These are phyloP conservation scores for Aspergillus steynii DNA, from an alignment of 495 filamentous ascomycete genomes.

Conservation along the genomic window DNA sequence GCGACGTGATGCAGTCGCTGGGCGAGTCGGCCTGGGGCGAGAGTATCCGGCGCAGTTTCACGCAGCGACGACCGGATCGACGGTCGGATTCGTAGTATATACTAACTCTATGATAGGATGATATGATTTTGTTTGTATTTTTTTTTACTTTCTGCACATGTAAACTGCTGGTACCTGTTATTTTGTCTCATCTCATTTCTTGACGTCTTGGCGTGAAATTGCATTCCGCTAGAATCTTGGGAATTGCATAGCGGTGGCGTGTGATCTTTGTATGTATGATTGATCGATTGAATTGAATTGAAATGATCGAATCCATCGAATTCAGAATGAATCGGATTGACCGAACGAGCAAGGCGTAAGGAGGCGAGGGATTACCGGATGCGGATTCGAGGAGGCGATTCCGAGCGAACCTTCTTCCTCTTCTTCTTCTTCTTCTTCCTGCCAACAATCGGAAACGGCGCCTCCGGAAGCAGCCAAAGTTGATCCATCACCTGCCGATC, in stretches of 20 bases:
- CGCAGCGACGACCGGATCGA: conserved; percentile 55
- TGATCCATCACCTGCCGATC: background rate
- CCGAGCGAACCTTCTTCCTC: background rate
- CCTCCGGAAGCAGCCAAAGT: background rate
- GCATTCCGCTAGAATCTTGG: conserved; percentile 7
- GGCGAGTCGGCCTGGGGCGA: conserved; percentile 89
- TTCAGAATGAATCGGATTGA: background rate
- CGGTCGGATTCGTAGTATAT: conserved; percentile 9
- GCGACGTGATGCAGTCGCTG: conserved; percentile 77
- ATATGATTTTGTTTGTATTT: conserved; percentile 6
- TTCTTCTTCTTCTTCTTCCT: background rate
- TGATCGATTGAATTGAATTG: background rate
- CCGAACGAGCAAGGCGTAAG: background rate
- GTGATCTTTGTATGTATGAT: background rate
- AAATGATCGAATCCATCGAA: no score
- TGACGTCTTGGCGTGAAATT: background rate
- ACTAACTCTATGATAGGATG: conserved; percentile 11
- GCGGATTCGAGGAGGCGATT: background rate
- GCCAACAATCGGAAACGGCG: conserved; percentile 1
- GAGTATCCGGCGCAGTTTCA: conserved; percentile 87
- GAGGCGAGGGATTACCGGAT: conserved; percentile 6
- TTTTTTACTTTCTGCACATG: conserved; percentile 9
- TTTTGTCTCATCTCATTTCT: conserved; percentile 2
- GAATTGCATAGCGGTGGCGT: conserved; percentile 13
- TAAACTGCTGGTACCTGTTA: background rate